Evolutionary conservation across 2,329 filamentous ascomycete species (phyloP).

Genomic region (Rutstroemia sp.): DNA sequence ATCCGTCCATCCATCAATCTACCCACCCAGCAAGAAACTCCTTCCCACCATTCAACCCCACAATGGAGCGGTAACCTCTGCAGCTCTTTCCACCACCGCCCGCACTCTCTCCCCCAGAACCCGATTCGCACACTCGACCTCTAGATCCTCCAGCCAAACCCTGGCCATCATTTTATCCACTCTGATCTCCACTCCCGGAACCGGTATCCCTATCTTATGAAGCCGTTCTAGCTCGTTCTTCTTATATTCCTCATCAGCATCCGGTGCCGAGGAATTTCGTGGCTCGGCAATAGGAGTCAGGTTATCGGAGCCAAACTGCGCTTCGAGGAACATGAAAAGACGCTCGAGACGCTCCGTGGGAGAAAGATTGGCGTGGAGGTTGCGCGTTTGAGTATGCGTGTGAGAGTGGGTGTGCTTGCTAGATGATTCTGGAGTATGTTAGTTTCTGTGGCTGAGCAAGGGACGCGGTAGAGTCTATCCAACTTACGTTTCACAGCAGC

Average conservation of each 20-base stretch:
- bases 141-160: slow-evolving; percentile 86
- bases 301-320: slow-evolving; percentile 83
- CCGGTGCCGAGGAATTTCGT: slow-evolving; percentile 40
- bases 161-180: slow-evolving; percentile 83
- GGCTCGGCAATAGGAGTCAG: slow-evolving; percentile 68
- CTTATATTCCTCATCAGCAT: slow-evolving; percentile 17
- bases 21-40: neutral
- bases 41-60: slow-evolving; percentile 28
- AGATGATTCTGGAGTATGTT: slow-evolving; percentile 43
- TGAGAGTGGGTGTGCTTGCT: slow-evolving; percentile 49
- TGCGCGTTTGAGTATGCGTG: slow-evolving; percentile 40
- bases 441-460: slow-evolving; percentile 5
- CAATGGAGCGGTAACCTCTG: slow-evolving; percentile 77
- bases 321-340: slow-evolving; percentile 92
- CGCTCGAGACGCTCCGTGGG: slow-evolving; percentile 73
- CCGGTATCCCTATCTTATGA: slow-evolving; percentile 78
- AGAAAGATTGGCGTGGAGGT: slow-evolving; percentile 66
- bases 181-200: slow-evolving; percentile 79
- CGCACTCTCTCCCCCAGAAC: slow-evolving; percentile 77
- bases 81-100: slow-evolving; percentile 81
- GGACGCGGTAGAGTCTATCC: slow-evolving; percentile 17
- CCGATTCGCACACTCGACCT: slow-evolving; percentile 77
- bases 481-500: slow-evolving; percentile 82
- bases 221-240: slow-evolving; percentile 58
- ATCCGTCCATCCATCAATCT: neutral